Evolutionary conservation across 228 moss, liverwort and hornwort genomes (phyloP).

Genomic region (Sphagnum fallax): DNA sequence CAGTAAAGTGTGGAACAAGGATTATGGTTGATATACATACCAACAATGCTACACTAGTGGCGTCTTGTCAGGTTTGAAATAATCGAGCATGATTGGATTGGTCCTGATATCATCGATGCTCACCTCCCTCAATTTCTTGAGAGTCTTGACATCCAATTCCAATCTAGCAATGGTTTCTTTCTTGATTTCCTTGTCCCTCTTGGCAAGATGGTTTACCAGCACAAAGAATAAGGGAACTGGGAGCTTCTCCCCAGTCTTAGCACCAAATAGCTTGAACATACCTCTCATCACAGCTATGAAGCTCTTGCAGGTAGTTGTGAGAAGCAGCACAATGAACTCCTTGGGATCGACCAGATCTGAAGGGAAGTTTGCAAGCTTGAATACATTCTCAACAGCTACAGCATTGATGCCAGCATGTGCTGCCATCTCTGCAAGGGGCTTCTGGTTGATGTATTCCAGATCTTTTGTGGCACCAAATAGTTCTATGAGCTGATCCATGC

Average conservation of each 20-base stretch:
- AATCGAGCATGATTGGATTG: constrained; percentile 29
- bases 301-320: constrained; percentile 63
- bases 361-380: constrained; percentile 82
- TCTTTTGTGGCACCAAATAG: constrained; percentile 71
- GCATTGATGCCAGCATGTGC: constrained; percentile 39
- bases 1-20: no score
- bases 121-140: constrained; percentile 16
- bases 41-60: not conserved
- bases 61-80: not conserved
- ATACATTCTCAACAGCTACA: constrained; percentile 71
- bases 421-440: constrained; percentile 49
- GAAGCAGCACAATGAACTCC: constrained; percentile 67
- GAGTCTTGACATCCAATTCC: constrained; percentile 15
- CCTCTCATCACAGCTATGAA: constrained; percentile 63
- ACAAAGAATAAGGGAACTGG: constrained; percentile 50
- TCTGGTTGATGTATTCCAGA: constrained; percentile 70
- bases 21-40: no score
- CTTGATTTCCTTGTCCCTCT: constrained; percentile 65
- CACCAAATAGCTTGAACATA: constrained; percentile 83
- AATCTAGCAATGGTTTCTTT: constrained; percentile 42
- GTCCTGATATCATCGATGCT: constrained; percentile 32
- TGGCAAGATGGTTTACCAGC: constrained; percentile 60
- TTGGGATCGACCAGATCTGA: constrained; percentile 92
- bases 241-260: constrained; percentile 38
- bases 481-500: constrained; percentile 51